These are phyloP conservation scores for Phlegmacium glaucopus DNA, from an alignment of 768 basidiomycete genomes.

Conservation along the genomic window DNA sequence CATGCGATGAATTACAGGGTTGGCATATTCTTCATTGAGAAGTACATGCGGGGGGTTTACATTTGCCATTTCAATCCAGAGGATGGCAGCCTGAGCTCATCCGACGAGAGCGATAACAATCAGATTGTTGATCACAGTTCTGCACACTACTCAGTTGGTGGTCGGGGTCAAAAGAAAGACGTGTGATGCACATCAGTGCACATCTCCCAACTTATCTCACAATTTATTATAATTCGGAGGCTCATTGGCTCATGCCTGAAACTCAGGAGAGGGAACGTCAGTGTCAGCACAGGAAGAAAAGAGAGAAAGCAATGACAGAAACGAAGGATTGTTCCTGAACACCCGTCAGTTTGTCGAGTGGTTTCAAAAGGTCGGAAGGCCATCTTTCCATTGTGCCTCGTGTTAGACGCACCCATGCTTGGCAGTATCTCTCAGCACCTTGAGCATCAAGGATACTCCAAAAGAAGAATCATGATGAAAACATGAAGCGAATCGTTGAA, in stretches of 20 bases:
- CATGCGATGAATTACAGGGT: constrained; percentile 39
- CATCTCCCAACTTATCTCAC: too few relatives aligned
- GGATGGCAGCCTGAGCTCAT: too few relatives aligned
- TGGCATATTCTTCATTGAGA: constrained; percentile 42
- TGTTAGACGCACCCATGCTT: constrained; percentile 38
- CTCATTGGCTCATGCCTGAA: too few relatives aligned
- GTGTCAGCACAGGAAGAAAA: too few relatives aligned
- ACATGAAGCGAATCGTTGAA: constrained; percentile 33
- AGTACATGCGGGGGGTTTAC: constrained; percentile 18
- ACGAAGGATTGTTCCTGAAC: constrained; percentile 24
- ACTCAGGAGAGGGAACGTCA: too few relatives aligned
- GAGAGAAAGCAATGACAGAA: constrained; percentile 33
- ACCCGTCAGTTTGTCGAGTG: constrained; percentile 31
- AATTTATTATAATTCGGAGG: too few relatives aligned
- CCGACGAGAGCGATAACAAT: too few relatives aligned
- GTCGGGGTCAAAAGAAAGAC: too few relatives aligned
- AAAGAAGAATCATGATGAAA: constrained; percentile 35
- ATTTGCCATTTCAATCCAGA: not conserved
- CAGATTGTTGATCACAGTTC: too few relatives aligned
- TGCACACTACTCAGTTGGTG: too few relatives aligned
- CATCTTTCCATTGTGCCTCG: constrained; percentile 32
- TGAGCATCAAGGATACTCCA: constrained; percentile 30
- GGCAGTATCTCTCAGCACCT: constrained; percentile 34
- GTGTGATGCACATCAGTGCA: too few relatives aligned
- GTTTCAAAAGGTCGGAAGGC: constrained; percentile 32